Base-by-base conservation (phyloP, 75 land plant species). In the Isoetes taiwanensis region DNA sequence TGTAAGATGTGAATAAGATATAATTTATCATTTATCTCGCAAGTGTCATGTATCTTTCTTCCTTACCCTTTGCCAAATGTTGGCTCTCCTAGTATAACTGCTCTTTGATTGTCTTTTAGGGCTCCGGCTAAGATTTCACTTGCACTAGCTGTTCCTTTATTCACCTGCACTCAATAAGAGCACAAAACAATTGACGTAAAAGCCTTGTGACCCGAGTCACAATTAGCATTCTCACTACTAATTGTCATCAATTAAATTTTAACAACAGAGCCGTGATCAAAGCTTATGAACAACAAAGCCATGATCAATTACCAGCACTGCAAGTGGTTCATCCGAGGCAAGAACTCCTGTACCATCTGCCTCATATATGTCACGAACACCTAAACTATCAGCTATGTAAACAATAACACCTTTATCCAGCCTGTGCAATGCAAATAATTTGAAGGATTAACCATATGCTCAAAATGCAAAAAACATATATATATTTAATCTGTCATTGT, bases 121-220 rank as follows among this genome's bases (percentile, higher is more conserved):
- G 99, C 96, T 24, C 86, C 99, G 37, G 99, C 99, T 60, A 94
- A 61, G 31, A 94, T 94, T 65, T 94, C 99, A 74, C 99, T 94
- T 32, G 99, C 96, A 82, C 99, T 94, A 46, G 99, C 99, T 41
- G 99, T 94, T 61, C 99, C 99, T 70, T 78, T 84, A 60, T 94
- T 94, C 23, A 94, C 99, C 99, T 94, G 46, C 32, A 20, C 52
- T 8, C 52, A 48, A n/a, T 20, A 8, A 16, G 6, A n/a, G 20
- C 20, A 48, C 9, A 48, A 48, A 16, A 8, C 20, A n/a, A 20
- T 8, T n/a, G 9, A 48, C 8, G 52, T 20, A 12, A 55, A 55
- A 10, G 20, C 23, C 12, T 2, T 10, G 4, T 33, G 40, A 31
- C 33, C 26, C 40, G 33, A 32, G 9, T 3, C 20, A 12, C 20